Base-by-base conservation (phyloP, 2,329 filamentous ascomycete species). In the Epichloe amarillans region DNA sequence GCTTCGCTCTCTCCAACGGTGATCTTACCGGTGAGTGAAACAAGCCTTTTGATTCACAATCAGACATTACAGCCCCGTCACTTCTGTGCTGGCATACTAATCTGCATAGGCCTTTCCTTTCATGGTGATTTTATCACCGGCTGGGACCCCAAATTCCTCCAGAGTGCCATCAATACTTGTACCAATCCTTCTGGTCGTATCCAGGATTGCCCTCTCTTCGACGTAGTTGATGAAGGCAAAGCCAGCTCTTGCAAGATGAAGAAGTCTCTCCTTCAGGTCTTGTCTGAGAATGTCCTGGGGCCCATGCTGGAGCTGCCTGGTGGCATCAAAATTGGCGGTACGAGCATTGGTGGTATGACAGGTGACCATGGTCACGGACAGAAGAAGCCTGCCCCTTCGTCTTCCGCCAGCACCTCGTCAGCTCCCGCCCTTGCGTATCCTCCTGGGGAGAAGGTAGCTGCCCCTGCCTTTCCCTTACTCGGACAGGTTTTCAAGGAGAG, bases 51-150 rank as follows among this genome's bases (percentile, higher is more conserved):
- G 26, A 17, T 11, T 6, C 14, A 17, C 11, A 36, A 21, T 35
- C 8, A 35, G 7, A 38, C 17, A 23, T 33, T 15, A 21, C 14
- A 17, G 26, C 15, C n/a, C 19, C 15, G 21, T 37, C 15, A 2
- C 33, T 11, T 38, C 23, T 2, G n/a, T n/a, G 14, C 12, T 35
- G 4, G n/a, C 17, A n/a, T 45, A 45, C 49, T 53, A 35, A 58
- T 46, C 3, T 46, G 3, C 46, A 15, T 36, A 83, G 83, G 87
- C 46, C 86, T 74, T 57, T 84, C 86, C 37, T 88, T 88, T 64
- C 80, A 93, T 62, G 88, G 75, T 46, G 88, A 94, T 62, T 90
- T 91, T 67, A 82, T 89, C 60, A 82, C 76, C 62, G 88, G 86
- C 30, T 94, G 88, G 88, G 77, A 89, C 2, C 61, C 69, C 8